Percentiles rank a stretch among this genome's conserved stretches.
phyloP scores from a whole-genome alignment of 2,329 filamentous ascomycete species.

The Paecilomyces niveus region DNA sequence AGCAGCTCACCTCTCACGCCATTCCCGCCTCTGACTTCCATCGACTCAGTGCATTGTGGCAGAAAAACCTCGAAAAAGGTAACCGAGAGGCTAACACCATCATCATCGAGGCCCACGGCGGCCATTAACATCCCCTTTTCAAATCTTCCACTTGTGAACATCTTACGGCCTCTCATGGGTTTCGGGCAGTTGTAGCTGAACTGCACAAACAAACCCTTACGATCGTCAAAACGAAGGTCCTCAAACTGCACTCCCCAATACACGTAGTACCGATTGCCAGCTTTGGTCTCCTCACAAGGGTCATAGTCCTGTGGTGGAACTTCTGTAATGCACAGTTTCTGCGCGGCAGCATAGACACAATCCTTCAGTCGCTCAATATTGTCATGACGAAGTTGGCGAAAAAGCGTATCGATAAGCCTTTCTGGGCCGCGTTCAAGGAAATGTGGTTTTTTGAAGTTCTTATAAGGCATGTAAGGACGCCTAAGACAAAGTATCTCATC shows the following conservation, averaged over 20 bases:
- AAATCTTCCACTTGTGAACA: slow-evolving; percentile 16
- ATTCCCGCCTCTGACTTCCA: slow-evolving; percentile 13
- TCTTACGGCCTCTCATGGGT: slow-evolving; percentile 14
- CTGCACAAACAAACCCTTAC: slow-evolving; percentile 14
- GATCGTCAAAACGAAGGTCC: slow-evolving; percentile 9
- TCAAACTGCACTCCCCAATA: slow-evolving; percentile 13
- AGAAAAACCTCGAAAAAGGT: slow-evolving; percentile 18
- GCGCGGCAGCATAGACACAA: slow-evolving; percentile 12
- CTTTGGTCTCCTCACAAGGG: slow-evolving; percentile 9
- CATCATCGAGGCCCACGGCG: slow-evolving; percentile 16
- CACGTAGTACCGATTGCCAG: slow-evolving; percentile 10
- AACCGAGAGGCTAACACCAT: slow-evolving; percentile 13
- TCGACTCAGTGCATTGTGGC: slow-evolving; percentile 14
- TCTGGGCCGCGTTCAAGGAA: slow-evolving; percentile 8
- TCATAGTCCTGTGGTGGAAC: slow-evolving; percentile 9
- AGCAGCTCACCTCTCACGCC: slow-evolving; percentile 11
- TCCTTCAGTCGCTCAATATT: slow-evolving; percentile 12
- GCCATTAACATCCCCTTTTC: slow-evolving; percentile 23
- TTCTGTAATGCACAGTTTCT: slow-evolving; percentile 5
- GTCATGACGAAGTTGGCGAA: slow-evolving; percentile 16
- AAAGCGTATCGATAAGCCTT: slow-evolving; percentile 13
- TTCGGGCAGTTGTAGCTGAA: slow-evolving; percentile 22
- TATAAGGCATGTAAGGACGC: slow-evolving; percentile 12
- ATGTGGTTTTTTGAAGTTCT: slow-evolving; percentile 6
- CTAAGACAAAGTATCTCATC: slow-evolving; percentile 14